Evolutionary conservation across 2,329 filamentous ascomycete species (phyloP).

Genomic region (Talaromyces sp.): DNA sequence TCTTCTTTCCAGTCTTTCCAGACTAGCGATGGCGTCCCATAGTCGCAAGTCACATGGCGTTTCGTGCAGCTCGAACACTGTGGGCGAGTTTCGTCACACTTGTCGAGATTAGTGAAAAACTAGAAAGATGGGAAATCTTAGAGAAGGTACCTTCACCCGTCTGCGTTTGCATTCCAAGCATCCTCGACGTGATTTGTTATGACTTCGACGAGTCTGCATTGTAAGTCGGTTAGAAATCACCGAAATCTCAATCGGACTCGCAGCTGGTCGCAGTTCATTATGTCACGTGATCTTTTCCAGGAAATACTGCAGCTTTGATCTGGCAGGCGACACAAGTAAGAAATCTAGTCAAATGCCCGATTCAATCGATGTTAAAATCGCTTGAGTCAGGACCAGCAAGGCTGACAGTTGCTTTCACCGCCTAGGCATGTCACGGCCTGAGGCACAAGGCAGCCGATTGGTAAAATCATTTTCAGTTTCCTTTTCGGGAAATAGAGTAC

Average conservation of each 20-base stretch:
- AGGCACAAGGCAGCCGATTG: background rate
- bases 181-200: slow-evolving; percentile 1
- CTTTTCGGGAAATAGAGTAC: background rate
- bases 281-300: background rate
- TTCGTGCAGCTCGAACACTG: slow-evolving; percentile 26
- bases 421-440: background rate
- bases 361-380: background rate
- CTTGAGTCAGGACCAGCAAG: background rate
- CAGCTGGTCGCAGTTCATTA: background rate
- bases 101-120: no score
- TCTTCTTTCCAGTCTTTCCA: slow-evolving; percentile 10
- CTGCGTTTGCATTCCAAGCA: background rate
- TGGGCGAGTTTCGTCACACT: slow-evolving; percentile 28
- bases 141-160: background rate
- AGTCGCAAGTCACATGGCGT: slow-evolving; percentile 25
- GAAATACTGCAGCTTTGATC: background rate
- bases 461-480: background rate
- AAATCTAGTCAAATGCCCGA: background rate
- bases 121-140: no score
- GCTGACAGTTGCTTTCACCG: background rate
- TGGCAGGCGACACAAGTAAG: background rate
- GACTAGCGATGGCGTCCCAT: slow-evolving; percentile 15
- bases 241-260: background rate
- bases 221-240: background rate
- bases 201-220: slow-evolving; percentile 1